Base-by-base conservation (phyloP, 257 asterid species). In the Scutellaria galericulata region DNA sequence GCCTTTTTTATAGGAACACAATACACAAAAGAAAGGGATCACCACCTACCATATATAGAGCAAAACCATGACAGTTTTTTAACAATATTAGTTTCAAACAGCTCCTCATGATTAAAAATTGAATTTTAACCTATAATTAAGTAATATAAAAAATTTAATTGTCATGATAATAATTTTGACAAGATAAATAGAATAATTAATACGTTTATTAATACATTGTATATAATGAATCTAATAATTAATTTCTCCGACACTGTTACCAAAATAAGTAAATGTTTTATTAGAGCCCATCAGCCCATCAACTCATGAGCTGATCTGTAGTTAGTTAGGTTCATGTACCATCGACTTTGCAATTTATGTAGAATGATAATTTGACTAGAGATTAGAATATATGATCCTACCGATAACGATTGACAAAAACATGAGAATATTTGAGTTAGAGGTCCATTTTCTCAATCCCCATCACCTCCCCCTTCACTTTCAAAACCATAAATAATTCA, bases 341-440 rank as follows among this genome's bases (percentile, higher is more conserved):
- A 67, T 67, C 67, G 53, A 60, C 31, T 15, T 66, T 35, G 66
- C 70, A 11, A 67, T 78, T 59, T 48, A 41, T 66, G 57, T 51
- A 41, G 65, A 52, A 71, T 13, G 45, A 66, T 56, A 67, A 73
- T 62, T 62, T 46, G 65, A 62, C 42, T 35, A 71, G 20, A 27
- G 15, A 64, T 69, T n/a, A 60, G 5, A 7, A 55, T 53, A 53
- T 54, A 8, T 44, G 54, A 70, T 54, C 56, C 41, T 44, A 70
- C 35, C 47, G 77, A 77, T 37, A 22, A 46, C n/a, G 77, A 77
- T 76, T 70, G 80, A 76, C 14, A 70, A 45, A 3, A 63, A 77
- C 75, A 7, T 11, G 10, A 27, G 6, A 75, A 48, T 56, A 47
- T 42, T 63, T 54, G 60, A 31, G 44, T 42, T 67, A 48, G 14